phyloP scores from a whole-genome alignment of 2,329 filamentous ascomycete species.

The Immersiporthe knoxdaviesiana region DNA sequence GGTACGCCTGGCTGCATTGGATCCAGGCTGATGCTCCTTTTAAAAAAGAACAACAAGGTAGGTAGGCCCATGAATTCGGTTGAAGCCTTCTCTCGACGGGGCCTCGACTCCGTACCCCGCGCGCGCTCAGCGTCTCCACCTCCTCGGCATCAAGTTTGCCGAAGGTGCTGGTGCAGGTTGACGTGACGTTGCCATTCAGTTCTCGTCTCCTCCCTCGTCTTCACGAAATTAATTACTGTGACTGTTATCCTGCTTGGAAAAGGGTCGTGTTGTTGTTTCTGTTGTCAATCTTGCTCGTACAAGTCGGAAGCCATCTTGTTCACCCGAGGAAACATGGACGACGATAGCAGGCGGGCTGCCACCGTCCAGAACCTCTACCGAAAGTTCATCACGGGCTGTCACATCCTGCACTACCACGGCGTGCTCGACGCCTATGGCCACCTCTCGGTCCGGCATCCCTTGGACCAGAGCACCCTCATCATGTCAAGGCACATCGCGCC shows the following conservation, averaged over 20 bases:
- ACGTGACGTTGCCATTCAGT: background rate
- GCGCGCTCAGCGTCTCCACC: conserved; percentile 2
- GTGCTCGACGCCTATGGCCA: conserved; percentile 60
- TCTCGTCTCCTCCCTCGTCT: no score
- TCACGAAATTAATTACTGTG: no score
- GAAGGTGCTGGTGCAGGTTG: background rate
- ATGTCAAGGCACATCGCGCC: conserved; percentile 53
- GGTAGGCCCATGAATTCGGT: no score
- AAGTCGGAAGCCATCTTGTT: no score
- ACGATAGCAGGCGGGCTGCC: background rate
- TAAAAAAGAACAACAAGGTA: no score
- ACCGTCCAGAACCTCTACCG: conserved; percentile 21
- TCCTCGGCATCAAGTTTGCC: background rate
- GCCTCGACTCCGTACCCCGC: background rate
- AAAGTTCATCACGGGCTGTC: conserved; percentile 48
- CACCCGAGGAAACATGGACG: conserved; percentile 9
- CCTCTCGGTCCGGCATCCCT: conserved; percentile 54
- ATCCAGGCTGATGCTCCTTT: no score
- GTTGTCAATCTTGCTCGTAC: no score
- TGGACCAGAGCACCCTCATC: conserved; percentile 49
- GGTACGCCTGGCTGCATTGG: no score
- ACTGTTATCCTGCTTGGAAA: no score
- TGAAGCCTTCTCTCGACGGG: no score
- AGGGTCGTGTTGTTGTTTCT: no score
- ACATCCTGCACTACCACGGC: conserved; percentile 54